Evolutionary conservation across 2,329 filamentous ascomycete genomes (phyloP), one percentile per base, ranked within the genome.

Genomic region (Ophiostoma populinum): DNA sequence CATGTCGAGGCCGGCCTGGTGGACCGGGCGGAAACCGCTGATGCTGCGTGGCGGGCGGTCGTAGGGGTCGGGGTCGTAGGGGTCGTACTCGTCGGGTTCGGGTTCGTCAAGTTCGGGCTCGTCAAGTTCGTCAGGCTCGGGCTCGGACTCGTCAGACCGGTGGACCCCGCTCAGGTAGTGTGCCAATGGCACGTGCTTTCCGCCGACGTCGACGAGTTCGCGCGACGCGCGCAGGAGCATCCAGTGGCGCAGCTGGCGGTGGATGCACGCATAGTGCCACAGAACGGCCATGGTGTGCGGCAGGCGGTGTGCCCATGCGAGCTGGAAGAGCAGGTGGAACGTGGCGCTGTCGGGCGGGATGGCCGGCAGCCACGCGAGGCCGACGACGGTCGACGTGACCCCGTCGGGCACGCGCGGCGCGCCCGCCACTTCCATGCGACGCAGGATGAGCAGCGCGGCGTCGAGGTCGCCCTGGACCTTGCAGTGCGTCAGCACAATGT

Each of bases 321-420:
- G 46, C 6, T 46, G 40, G 38, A 61, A 55, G 31, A 67, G 53
- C 10, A 49, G 41, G 24, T 51, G 41, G 43, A 58, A 62, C 1
- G 55, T 55, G 11, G 46, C 28, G 20, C 30, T 32, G 18, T 32
- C 30, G 13, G 30, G 30, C 13, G 30, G 30, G 24, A 20, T 34
- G 16, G 13, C 25, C 16, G 16, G 30, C 30, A 32, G 30, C 30
- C 30, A 32, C n/a, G 30, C 19, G n/a, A 19, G 30, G 19, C 30
- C 30, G n/a, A 16, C 19, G 1, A 32, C 20, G n/a, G 15, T 7
- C 13, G 30, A 32, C n/a, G 30, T 32, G 19, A 32, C 19, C n/a
- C 15, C 15, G 30, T 32, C 30, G 8, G 30, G 30, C 19, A 32
- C 30, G n/a, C 28, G 10, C 7, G 25, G 24, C n/a, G 16, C 21